phyloP scores from a whole-genome alignment of 2,329 filamentous ascomycete genomes.

The Alternaria viburni region DNA sequence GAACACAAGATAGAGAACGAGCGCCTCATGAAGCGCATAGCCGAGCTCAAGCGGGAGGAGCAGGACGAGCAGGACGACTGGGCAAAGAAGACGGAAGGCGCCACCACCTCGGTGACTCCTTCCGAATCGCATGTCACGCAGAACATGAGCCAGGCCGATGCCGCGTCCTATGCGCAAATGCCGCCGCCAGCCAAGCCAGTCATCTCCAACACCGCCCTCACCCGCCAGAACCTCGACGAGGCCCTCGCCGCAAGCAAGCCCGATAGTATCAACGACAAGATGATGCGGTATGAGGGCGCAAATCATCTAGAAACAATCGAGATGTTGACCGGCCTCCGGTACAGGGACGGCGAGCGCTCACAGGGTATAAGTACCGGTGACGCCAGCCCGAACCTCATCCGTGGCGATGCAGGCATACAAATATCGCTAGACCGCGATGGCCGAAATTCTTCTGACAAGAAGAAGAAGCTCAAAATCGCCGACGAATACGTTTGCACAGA shows the following conservation, averaged over 20 bases:
- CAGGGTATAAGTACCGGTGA: slow-evolving; percentile 87
- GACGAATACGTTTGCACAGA: slow-evolving; percentile 96
- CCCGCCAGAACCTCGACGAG: slow-evolving; percentile 80
- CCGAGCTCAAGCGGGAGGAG: slow-evolving; percentile 84
- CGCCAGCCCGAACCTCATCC: slow-evolving; percentile 78
- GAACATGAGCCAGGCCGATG: slow-evolving; percentile 43
- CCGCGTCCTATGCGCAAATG: slow-evolving; percentile 61
- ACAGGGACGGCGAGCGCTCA: slow-evolving; percentile 86
- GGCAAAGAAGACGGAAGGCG: slow-evolving; percentile 61
- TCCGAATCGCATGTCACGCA: slow-evolving; percentile 51
- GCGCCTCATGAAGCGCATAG: slow-evolving; percentile 80
- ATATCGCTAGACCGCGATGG: slow-evolving; percentile 81
- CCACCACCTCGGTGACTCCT: slow-evolving; percentile 47
- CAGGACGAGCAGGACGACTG: slow-evolving; percentile 76
- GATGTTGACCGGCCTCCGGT: slow-evolving; percentile 87
- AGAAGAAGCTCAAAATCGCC: slow-evolving; percentile 80
- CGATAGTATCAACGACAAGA: slow-evolving; percentile 83
- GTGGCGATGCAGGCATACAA: slow-evolving; percentile 84
- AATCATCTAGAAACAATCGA: slow-evolving; percentile 86
- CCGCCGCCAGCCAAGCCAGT: slow-evolving; percentile 69
- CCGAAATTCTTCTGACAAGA: slow-evolving; percentile 72
- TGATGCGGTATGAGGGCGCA: slow-evolving; percentile 77
- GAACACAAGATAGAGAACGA: slow-evolving; percentile 98
- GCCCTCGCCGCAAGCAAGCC: slow-evolving; percentile 68
- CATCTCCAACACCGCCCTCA: slow-evolving; percentile 71